Conservation (phyloP, 441 rosid species). For the Macaranga tanarius region DNA sequence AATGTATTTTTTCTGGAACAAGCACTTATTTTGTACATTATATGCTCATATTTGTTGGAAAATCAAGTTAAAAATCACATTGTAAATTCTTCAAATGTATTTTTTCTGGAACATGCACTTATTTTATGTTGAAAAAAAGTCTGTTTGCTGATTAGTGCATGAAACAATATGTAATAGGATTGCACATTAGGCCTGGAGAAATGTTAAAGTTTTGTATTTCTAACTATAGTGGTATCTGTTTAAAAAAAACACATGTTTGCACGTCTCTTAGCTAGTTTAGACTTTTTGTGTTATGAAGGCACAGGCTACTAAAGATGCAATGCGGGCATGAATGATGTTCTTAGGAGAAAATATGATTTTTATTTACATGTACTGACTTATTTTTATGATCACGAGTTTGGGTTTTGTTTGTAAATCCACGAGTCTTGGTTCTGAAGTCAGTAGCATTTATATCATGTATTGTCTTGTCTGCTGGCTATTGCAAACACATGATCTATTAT, state of each 20-base stretch:
- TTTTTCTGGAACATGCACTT: constrained; percentile 1
- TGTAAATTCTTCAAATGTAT: neutral
- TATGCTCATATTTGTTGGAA: neutral
- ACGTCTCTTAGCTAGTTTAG: neutral
- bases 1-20: constrained; percentile 1
- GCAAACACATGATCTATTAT: neutral
- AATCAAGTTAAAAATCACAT: neutral
- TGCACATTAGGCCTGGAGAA: neutral
- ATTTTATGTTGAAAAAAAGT: neutral
- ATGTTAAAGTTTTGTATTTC: neutral
- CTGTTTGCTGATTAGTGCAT: neutral
- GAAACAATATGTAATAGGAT: neutral
- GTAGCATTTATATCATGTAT: neutral
- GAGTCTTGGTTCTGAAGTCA: neutral
- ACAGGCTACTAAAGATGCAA: neutral
- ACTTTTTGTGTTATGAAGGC: neutral
- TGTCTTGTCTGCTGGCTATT: neutral
- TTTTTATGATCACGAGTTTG: neutral
- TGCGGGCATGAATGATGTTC: neutral
- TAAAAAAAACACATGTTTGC: neutral
- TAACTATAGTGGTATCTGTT: too few species aligned
- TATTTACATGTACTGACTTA: neutral
- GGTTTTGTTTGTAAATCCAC: neutral
- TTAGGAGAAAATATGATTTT: neutral
- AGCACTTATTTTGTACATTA: neutral